Evolutionary conservation across 2,329 filamentous ascomycete genomes (phyloP).

Genomic region (Lachnellula cervina): DNA sequence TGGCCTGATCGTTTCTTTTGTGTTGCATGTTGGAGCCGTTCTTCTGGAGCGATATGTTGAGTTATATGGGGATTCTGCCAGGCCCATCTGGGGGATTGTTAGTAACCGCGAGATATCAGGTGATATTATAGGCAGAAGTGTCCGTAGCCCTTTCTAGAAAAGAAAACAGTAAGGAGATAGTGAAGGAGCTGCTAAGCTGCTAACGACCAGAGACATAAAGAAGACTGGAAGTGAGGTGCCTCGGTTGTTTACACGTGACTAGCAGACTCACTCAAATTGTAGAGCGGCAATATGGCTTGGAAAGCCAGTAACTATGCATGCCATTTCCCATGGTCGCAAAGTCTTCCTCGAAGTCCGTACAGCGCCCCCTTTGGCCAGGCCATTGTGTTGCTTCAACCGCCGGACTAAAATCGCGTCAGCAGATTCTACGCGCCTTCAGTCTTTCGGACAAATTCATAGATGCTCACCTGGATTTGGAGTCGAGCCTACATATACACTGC

Average conservation of each 20-base stretch:
- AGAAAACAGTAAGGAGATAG: background rate
- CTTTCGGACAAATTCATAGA: background rate
- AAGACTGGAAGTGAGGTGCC: background rate
- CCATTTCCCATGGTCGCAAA: conserved; percentile 87
- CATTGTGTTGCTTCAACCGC: conserved; percentile 89
- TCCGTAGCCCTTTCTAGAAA: background rate
- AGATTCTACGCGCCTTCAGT: background rate
- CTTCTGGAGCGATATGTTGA: conserved; percentile 64
- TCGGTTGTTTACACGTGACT: conserved; percentile 2
- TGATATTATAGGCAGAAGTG: background rate
- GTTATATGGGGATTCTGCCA: conserved; percentile 82
- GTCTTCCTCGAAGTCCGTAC: conserved; percentile 62
- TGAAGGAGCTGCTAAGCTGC: background rate
- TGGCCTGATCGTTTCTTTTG: conserved; percentile 48
- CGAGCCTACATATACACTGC: conserved; percentile 78
- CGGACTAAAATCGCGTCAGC: conserved; percentile 43
- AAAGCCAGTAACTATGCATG: conserved; percentile 80
- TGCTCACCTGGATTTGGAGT: conserved; percentile 68
- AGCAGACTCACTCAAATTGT: conserved; percentile 75
- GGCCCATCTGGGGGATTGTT: conserved; percentile 63
- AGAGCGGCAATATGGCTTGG: conserved; percentile 80
- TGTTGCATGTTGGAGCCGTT: conserved; percentile 52
- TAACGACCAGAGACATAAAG: background rate
- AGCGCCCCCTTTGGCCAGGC: conserved; percentile 74
- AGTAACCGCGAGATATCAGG: background rate